These are phyloP conservation scores for Podaxis sp. DNA, from an alignment of 768 basidiomycete species.

Conservation along the genomic window DNA sequence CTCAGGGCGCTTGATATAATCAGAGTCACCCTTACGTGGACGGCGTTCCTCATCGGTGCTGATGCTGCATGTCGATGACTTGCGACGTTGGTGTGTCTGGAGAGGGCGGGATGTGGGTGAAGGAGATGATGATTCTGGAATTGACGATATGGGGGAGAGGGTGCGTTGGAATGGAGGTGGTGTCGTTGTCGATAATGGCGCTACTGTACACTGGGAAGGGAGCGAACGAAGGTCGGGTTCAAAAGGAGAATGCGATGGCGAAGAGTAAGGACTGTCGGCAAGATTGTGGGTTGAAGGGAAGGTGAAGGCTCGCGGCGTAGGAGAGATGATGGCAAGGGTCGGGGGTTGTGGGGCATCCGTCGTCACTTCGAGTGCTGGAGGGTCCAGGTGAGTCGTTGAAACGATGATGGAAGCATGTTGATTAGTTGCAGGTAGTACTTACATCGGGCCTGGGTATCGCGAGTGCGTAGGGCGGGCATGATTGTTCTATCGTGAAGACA, in stretches of 20 bases:
- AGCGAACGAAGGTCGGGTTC: conserved; percentile 66
- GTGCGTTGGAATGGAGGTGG: conserved; percentile 15
- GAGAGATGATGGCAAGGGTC: conserved; percentile 60
- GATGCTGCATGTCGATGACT: conserved; percentile 39
- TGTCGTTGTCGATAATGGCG: conserved; percentile 44
- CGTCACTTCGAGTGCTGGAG: conserved; percentile 72
- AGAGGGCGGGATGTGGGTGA: conserved; percentile 16
- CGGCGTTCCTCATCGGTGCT: conserved; percentile 51
- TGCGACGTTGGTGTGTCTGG: conserved; percentile 48
- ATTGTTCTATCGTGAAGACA: conserved; percentile 37
- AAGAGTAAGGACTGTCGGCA: conserved; percentile 68
- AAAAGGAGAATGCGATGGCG: conserved; percentile 70
- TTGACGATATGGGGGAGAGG: conserved; percentile 20
- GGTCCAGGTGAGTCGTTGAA: conserved; percentile 16
- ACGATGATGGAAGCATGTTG: conserved; percentile 3
- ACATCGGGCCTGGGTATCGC: conserved; percentile 64
- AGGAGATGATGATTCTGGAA: conserved; percentile 17
- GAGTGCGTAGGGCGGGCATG: conserved; percentile 82
- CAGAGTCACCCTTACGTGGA: conserved; percentile 74
- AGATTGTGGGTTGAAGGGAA: conserved; percentile 64
- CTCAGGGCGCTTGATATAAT: conserved; percentile 82
- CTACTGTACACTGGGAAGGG: conserved; percentile 33
- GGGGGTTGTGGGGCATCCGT: conserved; percentile 60
- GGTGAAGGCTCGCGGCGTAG: conserved; percentile 70
- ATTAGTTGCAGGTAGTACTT: conserved; percentile 23